These are phyloP conservation scores for Polysphondylium violaceum DNA, from an alignment of 78 protist species.

Conservation along the genomic window DNA sequence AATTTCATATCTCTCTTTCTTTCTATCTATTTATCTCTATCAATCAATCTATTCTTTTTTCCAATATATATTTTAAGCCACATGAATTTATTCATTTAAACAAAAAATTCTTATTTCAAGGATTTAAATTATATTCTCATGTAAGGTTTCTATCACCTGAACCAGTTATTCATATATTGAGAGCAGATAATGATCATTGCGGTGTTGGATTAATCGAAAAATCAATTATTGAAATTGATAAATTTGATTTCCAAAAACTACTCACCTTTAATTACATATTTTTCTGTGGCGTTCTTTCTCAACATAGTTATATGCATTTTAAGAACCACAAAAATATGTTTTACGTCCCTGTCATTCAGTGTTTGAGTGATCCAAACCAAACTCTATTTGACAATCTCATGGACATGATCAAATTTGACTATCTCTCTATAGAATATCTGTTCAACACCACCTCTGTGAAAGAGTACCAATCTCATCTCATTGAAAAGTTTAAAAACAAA, in stretches of 20 bases:
- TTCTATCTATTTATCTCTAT: too few species aligned
- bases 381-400: background rate
- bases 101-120: too few species aligned
- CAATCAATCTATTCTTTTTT: too few species aligned
- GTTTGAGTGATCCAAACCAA: slow-evolving; percentile 11
- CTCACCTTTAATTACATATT: slow-evolving; percentile 34
- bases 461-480: too few species aligned
- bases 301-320: slow-evolving; percentile 6
- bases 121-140: too few species aligned
- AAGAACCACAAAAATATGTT: background rate
- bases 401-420: slow-evolving; percentile 29
- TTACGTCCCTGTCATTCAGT: slow-evolving; percentile 16
- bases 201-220: slow-evolving; percentile 10
- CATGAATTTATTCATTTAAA: too few species aligned
- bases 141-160: too few species aligned
- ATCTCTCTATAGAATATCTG: background rate
- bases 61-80: too few species aligned
- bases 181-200: slow-evolving; percentile 24
- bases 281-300: slow-evolving; percentile 6
- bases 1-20: too few species aligned
- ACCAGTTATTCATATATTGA: slow-evolving; percentile 38
- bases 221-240: background rate
- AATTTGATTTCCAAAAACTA: slow-evolving; percentile 22
- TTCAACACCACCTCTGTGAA: background rate
- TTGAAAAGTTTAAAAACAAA: background rate